These are phyloP conservation scores for Capsicum baccatum DNA, from an alignment of 257 asterid genomes.

Conservation along the genomic window DNA sequence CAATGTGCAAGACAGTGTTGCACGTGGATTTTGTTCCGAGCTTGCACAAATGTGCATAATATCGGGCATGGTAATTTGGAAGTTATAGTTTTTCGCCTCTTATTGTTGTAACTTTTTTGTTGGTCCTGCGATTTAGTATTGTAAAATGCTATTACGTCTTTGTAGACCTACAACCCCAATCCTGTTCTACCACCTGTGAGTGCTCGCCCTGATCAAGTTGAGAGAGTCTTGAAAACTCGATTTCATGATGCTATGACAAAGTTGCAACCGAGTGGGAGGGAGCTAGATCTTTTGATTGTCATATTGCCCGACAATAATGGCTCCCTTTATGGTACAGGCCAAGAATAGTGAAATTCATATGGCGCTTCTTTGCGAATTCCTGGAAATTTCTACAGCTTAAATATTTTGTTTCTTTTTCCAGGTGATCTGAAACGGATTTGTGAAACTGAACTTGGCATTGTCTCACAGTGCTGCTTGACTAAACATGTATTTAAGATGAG, in stretches of 20 bases:
- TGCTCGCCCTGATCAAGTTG: conserved; percentile 89
- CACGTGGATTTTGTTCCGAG: conserved; percentile 75
- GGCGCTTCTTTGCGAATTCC: not conserved
- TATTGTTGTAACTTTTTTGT: not conserved
- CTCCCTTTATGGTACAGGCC: conserved; percentile 78
- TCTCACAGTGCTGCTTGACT: conserved; percentile 94
- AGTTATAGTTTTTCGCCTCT: not conserved
- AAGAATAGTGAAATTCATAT: not conserved
- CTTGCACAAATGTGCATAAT: conserved; percentile 93
- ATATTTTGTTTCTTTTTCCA: conserved; percentile 25
- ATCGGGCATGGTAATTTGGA: conserved; percentile 88
- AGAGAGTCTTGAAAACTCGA: conserved; percentile 74
- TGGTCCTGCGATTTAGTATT: not conserved
- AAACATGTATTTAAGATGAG: conserved; percentile 80
- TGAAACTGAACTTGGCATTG: conserved; percentile 93
- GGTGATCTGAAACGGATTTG: conserved; percentile 94
- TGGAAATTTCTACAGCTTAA: conserved; percentile 17
- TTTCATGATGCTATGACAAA: conserved; percentile 72
- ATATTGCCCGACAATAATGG: conserved; percentile 95
- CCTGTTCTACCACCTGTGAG: conserved; percentile 72
- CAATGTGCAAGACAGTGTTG: conserved; percentile 70
- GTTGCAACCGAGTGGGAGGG: conserved; percentile 63
- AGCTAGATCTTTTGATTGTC: conserved; percentile 89
- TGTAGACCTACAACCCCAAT: conserved; percentile 73
- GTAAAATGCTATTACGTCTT: not conserved